These are phyloP conservation scores for Theobroma grandiflorum DNA, from an alignment of 441 rosid genomes.

Conservation along the genomic window DNA sequence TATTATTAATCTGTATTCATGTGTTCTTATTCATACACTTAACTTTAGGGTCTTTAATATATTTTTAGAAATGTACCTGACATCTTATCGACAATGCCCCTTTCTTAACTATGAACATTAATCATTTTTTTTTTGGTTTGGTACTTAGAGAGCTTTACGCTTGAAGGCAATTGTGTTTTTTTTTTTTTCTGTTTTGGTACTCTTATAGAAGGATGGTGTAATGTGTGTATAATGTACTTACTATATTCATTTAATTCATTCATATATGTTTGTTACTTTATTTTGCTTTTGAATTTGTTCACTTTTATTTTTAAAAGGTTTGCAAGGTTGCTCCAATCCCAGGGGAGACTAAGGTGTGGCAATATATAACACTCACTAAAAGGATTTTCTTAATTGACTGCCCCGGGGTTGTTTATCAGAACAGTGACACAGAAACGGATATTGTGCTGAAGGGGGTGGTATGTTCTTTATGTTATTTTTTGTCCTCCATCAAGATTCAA, in stretches of 20 bases:
- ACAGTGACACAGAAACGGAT: constrained; percentile 85
- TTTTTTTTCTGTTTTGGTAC: neutral
- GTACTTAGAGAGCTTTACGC: neutral
- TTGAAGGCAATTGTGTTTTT: neutral
- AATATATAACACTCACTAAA: constrained; percentile 89
- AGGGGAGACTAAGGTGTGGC: constrained; percentile 99
- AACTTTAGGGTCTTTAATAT: neutral
- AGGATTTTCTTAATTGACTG: constrained; percentile 94
- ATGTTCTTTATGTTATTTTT: constrained; percentile 33
- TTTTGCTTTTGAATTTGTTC: constrained; percentile 8
- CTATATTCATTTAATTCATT: neutral
- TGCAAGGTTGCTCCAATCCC: constrained; percentile 99
- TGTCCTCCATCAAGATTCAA: neutral
- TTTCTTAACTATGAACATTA: neutral
- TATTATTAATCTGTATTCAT: neutral
- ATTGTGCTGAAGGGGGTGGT: constrained; percentile 97
- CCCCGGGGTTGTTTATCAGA: constrained; percentile 97
- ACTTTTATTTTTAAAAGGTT: constrained; percentile 51
- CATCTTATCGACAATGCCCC: neutral
- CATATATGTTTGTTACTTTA: neutral
- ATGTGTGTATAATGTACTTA: neutral
- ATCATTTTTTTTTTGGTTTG: neutral
- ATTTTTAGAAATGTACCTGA: neutral
- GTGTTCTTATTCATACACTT: neutral
- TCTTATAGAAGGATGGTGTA: neutral